phyloP scores from a whole-genome alignment of 345 rosid genomes.

The Nasturtium officinale region DNA sequence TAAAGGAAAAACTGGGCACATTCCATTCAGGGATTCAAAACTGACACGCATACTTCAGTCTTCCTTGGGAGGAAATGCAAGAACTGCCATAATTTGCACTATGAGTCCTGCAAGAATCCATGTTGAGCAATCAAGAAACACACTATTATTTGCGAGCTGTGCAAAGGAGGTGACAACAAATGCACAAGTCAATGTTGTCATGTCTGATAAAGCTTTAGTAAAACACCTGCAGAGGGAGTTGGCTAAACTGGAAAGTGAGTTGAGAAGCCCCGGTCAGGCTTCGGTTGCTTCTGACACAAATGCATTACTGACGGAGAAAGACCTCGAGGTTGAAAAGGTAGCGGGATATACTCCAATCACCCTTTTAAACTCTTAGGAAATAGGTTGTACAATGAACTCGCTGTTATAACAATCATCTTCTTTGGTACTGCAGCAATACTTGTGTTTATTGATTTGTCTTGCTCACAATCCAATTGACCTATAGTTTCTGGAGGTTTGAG shows the following conservation, averaged over 20 bases:
- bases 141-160: slow-evolving; percentile 88
- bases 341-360: slow-evolving; percentile 26
- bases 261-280: slow-evolving; percentile 53
- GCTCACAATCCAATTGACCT: slow-evolving; percentile 12
- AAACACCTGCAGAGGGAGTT: slow-evolving; percentile 83
- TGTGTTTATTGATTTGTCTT: slow-evolving; percentile 20
- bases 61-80: slow-evolving; percentile 84
- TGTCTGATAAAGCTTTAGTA: slow-evolving; percentile 87
- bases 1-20: slow-evolving; percentile 87
- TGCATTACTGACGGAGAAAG: slow-evolving; percentile 61
- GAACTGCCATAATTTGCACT: slow-evolving; percentile 89
- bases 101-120: slow-evolving; percentile 89
- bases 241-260: slow-evolving; percentile 77
- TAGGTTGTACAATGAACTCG: slow-evolving; percentile 6
- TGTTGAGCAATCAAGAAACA: slow-evolving; percentile 91
- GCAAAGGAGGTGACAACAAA: slow-evolving; percentile 89
- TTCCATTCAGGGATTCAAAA: slow-evolving; percentile 94
- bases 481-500: slow-evolving; percentile 21
- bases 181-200: slow-evolving; percentile 82
- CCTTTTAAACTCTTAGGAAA: slow-evolving; percentile 5
- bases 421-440: slow-evolving; percentile 4
- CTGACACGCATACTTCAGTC: slow-evolving; percentile 91
- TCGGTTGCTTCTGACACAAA: slow-evolving; percentile 46
- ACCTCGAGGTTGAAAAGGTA: slow-evolving; percentile 78
- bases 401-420: slow-evolving; percentile 5